A percentile compares a stretch with the other conserved stretches of the same genome.
Conservation (phyloP, 768 basidiomycete genomes). For the Paxillus rubicundulus region DNA sequence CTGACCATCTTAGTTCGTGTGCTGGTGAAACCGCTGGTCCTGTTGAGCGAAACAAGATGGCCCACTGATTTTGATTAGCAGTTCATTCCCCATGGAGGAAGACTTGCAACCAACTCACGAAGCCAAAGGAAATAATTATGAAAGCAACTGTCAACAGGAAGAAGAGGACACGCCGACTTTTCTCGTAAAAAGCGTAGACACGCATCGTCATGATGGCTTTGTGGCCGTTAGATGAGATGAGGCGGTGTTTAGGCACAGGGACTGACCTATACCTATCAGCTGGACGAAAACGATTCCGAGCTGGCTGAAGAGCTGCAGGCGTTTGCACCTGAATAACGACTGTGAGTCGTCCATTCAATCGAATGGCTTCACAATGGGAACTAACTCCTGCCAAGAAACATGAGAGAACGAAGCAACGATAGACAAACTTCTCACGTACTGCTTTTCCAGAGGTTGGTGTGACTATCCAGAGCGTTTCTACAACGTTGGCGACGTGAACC, state of each 20-base stretch:
- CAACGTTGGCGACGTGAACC: constrained; percentile 37
- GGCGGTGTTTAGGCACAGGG: background rate
- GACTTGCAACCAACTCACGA: constrained; percentile 4
- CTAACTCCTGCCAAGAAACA: constrained; percentile 10
- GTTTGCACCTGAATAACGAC: constrained; percentile 1
- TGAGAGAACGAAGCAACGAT: background rate
- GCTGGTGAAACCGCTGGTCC: background rate
- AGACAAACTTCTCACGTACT: background rate
- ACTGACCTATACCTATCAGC: constrained; percentile 9
- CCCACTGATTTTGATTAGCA: constrained; percentile 11
- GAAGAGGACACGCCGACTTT: constrained; percentile 4
- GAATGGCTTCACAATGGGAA: background rate
- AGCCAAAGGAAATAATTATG: background rate
- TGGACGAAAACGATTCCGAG: constrained; percentile 8
- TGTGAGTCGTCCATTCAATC: background rate
- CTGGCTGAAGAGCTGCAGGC: background rate
- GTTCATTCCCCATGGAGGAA: too few species aligned
- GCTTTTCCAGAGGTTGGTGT: background rate
- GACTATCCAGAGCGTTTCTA: constrained; percentile 33
- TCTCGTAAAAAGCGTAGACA: constrained; percentile 18
- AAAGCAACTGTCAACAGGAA: background rate
- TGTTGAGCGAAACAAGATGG: background rate
- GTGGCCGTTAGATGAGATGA: background rate
- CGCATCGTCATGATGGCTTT: constrained; percentile 20
- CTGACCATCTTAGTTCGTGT: background rate